phyloP scores from a whole-genome alignment of 2,329 filamentous ascomycete genomes.

The Pseudogymnoascus sp. region DNA sequence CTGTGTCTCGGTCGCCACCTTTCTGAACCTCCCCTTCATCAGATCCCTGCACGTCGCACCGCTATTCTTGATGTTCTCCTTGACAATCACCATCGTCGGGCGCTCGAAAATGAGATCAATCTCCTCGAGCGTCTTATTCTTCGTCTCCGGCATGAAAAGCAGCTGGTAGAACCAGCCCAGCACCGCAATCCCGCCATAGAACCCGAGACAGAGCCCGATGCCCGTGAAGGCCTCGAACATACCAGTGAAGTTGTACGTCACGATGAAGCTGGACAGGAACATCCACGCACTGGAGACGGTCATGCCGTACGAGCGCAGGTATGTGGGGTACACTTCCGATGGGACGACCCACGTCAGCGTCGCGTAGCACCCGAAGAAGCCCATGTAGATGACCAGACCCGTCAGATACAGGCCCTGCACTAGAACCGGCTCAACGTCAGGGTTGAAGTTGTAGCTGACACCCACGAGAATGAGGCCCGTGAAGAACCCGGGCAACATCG shows the following conservation, averaged over 20 bases:
- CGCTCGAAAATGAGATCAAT: conserved; percentile 61
- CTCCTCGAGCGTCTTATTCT: conserved; percentile 59
- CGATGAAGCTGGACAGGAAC: conserved; percentile 65
- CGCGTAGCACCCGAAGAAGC: conserved; percentile 60
- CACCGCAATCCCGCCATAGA: conserved; percentile 67
- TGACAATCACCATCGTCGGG: conserved; percentile 56
- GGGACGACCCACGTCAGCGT: conserved; percentile 61
- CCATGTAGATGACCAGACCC: conserved; percentile 62
- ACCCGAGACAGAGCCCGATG: conserved; percentile 60
- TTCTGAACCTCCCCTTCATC: background rate
- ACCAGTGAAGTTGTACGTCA: conserved; percentile 66
- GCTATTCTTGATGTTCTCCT: conserved; percentile 43
- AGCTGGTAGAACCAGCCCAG: conserved; percentile 66
- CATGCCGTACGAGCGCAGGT: conserved; percentile 68
- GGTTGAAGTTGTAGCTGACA: conserved; percentile 41
- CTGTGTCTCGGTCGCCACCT: conserved; percentile 8
- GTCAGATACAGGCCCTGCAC: conserved; percentile 59
- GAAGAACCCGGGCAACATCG: conserved; percentile 66
- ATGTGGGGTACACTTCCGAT: conserved; percentile 65
- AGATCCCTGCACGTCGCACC: background rate
- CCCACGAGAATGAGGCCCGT: conserved; percentile 62
- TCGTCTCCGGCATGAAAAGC: conserved; percentile 70
- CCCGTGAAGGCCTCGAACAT: conserved; percentile 63
- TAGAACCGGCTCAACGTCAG: conserved; percentile 25
- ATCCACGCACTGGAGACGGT: conserved; percentile 60